These are phyloP conservation scores for Azolla pinnata DNA, from an alignment of 75 land plant species.

Conservation along the genomic window DNA sequence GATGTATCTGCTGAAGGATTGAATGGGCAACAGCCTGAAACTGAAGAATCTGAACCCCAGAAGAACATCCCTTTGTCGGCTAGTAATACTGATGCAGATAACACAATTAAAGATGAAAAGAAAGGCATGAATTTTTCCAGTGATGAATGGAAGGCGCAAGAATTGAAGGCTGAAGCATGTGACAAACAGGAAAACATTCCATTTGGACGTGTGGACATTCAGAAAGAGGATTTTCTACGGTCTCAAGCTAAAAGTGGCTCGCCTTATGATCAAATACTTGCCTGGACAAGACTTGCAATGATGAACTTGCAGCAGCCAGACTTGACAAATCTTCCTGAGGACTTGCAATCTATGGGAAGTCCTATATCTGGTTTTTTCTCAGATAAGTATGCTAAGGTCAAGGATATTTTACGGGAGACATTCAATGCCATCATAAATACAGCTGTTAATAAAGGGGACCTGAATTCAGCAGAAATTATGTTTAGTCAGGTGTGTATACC, in stretches of 20 bases:
- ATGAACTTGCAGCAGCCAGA: constrained; percentile 2
- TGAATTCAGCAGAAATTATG: constrained; percentile 15
- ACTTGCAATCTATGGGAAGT: not conserved
- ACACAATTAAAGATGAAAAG: no score
- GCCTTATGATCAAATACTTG: not conserved
- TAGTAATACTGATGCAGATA: no score
- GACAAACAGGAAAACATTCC: no score
- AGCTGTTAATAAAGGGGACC: constrained; percentile 15
- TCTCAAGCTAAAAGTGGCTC: no score
- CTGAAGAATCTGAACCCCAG: not conserved
- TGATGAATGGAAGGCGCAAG: no score
- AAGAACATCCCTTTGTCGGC: no score
- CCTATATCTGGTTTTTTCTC: not conserved
- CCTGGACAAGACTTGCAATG: constrained; percentile 1
- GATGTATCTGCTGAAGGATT: not conserved
- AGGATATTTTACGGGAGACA: constrained; percentile 13
- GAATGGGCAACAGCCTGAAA: not conserved
- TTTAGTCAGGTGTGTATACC: constrained; percentile 18
- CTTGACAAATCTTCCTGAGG: constrained; percentile 1
- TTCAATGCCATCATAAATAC: constrained; percentile 20
- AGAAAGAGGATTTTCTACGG: no score
- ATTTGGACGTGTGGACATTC: no score
- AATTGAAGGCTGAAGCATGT: no score
- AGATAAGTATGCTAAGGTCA: constrained; percentile 11
- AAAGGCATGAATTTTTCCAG: no score